A percentile compares a stretch with the other conserved stretches of the same genome.
Conservation (phyloP, 257 asterid species). For the Ocimum tenuiflorum region DNA sequence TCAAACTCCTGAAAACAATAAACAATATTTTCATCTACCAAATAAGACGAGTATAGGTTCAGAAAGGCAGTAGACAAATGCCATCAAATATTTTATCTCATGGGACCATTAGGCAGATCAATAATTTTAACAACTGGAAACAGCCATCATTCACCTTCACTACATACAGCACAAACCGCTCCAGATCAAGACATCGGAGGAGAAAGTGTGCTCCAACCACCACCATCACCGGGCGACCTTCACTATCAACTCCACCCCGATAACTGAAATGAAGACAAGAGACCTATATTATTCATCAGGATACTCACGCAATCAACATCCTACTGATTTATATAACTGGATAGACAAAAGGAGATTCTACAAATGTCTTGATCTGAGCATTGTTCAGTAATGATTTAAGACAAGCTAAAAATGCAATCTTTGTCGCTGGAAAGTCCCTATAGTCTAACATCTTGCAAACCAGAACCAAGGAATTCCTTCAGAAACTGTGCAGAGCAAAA, state of each 20-base stretch:
- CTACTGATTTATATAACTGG: neutral
- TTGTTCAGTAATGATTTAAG: neutral
- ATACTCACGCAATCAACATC: neutral
- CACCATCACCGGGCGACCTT: constrained; percentile 89
- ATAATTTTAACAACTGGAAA: neutral
- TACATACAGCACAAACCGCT: constrained; percentile 65
- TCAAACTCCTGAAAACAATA: constrained; percentile 83
- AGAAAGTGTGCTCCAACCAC: constrained; percentile 97
- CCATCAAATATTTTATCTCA: neutral
- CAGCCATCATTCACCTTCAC: constrained; percentile 55
- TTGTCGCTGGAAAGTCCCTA: neutral
- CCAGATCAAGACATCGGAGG: constrained; percentile 83
- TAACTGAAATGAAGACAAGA: constrained; percentile 45
- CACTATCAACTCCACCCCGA: constrained; percentile 91
- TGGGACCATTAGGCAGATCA: neutral
- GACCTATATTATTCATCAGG: neutral
- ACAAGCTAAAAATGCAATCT: neutral
- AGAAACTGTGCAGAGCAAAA: no score
- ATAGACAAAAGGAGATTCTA: neutral
- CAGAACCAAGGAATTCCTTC: neutral
- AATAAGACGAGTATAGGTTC: neutral
- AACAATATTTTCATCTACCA: neutral
- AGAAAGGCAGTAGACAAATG: constrained; percentile 3
- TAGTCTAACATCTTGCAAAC: neutral
- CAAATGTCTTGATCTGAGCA: neutral